Evolutionary conservation across 192 early-diverging fungal genomes (phyloP).

Genomic region (Gonapodya sp.): DNA sequence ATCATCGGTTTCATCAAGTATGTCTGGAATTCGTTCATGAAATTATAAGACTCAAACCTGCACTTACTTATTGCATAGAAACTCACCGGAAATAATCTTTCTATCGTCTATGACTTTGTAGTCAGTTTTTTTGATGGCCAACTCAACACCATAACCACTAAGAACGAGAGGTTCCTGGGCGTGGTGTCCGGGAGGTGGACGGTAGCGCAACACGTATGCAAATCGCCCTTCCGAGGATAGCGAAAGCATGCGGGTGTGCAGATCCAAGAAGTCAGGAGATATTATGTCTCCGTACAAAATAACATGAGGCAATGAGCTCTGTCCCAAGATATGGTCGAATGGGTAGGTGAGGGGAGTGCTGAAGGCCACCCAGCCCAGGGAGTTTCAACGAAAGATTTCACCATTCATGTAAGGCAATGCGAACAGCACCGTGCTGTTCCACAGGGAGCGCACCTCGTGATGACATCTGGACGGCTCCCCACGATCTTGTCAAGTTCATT

Average conservation of each 20-base stretch:
- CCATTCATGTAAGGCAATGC: no score
- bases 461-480: no score
- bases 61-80: no score
- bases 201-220: conserved; percentile 65
- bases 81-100: conserved; percentile 29
- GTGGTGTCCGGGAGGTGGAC: conserved; percentile 24
- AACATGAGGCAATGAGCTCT: conserved; percentile 22
- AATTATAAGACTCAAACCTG: no score
- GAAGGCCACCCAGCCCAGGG: conserved; percentile 9
- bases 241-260: conserved; percentile 42
- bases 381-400: no score
- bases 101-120: conserved; percentile 95
- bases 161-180: conserved; percentile 33
- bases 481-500: conserved; percentile 33
- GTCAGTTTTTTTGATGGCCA: conserved; percentile 92
- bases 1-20: background rate
- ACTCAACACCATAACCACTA: conserved; percentile 85
- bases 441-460: no score
- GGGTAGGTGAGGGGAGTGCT: background rate
- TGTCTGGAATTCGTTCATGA: no score
- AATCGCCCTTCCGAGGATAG: conserved; percentile 36
- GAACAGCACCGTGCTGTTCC: no score
- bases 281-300: conserved; percentile 72
- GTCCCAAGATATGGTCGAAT: conserved; percentile 51
- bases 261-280: conserved; percentile 39